Base-by-base conservation (phyloP, 2,329 filamentous ascomycete species). In the Monosporascus sp. region DNA sequence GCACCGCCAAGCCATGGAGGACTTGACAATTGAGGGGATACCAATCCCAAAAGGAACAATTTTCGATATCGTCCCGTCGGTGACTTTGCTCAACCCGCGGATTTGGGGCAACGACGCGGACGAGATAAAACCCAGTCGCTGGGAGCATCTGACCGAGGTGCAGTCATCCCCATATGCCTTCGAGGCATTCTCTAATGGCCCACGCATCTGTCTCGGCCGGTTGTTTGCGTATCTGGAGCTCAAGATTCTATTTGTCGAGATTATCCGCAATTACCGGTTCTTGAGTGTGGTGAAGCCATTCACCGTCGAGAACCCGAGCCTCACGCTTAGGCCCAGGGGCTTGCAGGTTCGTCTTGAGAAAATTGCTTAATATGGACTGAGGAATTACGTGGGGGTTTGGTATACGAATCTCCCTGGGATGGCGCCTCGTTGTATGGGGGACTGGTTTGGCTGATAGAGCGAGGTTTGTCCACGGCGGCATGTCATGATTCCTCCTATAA, bases 31-130 rank as follows among this genome's bases (percentile, higher is more conserved):
- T 38, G 62, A 66, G 5, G 71, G 66, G 1, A 58, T 65, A 0
- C 49, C 61, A 1, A 62, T 75, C 5, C 71, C 70, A 7, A 66
- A 65, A 49, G 70, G 69, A 3, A 75, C 71, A 0, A 51, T 62
- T 4, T 49, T 75, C 1, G 61, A 69, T 38, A 60, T 73, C 31
- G 64, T 68, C 19, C 67, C 70, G 1, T 63, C 65, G 3, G 64
- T 72, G 20, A 64, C 69, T 26, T 68, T 70, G 56, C 61, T 63
- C 5, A 67, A 69, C 56, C 66, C 67, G 0, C 38, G 52, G 0
- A 61, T 74, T 45, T 76, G 73, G 73, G 73, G 73, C 1, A 51
- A 60, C 0, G 67, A 72, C 20, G 71, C 65, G 6, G 62, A 65
- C 40, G 62, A 67, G 9, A 71, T 74, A 50, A 63, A 68, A 16